phyloP scores from a whole-genome alignment of 768 basidiomycete genomes.

The Boletus speciosus region DNA sequence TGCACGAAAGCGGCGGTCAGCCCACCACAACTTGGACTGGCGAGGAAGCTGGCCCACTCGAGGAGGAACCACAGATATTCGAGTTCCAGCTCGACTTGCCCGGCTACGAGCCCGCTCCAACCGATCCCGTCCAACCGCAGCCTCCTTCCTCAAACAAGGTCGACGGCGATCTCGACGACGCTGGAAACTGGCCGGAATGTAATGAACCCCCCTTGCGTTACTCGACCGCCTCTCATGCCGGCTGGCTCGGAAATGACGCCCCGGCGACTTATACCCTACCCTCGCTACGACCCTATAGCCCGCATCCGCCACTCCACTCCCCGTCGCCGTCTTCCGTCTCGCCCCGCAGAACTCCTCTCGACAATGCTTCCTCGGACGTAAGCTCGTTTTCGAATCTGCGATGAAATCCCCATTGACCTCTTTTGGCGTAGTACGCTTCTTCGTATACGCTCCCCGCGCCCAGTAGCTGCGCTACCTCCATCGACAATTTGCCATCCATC shows the following conservation, averaged over 20 bases:
- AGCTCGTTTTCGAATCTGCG: neutral
- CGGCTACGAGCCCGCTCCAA: constrained; percentile 21
- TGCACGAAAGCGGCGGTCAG: constrained; percentile 49
- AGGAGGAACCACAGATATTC: constrained; percentile 56
- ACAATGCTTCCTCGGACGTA: constrained; percentile 27
- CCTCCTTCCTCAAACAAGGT: constrained; percentile 3
- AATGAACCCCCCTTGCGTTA: constrained; percentile 20
- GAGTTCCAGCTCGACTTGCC: constrained; percentile 59
- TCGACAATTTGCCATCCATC: constrained; percentile 34
- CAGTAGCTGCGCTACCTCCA: constrained; percentile 28
- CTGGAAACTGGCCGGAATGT: constrained; percentile 24
- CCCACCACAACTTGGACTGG: constrained; percentile 43
- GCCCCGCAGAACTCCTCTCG: constrained; percentile 25
- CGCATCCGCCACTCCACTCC: constrained; percentile 25
- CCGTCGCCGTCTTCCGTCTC: constrained; percentile 27
- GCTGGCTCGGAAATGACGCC: constrained; percentile 30
- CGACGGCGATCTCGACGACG: constrained; percentile 18
- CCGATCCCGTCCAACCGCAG: constrained; percentile 18
- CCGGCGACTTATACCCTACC: constrained; percentile 28
- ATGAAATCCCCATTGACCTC: constrained; percentile 4
- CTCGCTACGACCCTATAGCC: constrained; percentile 28
- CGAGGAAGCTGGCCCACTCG: constrained; percentile 56
- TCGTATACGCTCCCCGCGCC: constrained; percentile 25
- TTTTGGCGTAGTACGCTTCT: constrained; percentile 16
- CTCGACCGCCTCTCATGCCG: constrained; percentile 19